Evolutionary conservation across 1,284 basidiomycete species (phyloP).

Genomic region (Wolfiporia cocos): DNA sequence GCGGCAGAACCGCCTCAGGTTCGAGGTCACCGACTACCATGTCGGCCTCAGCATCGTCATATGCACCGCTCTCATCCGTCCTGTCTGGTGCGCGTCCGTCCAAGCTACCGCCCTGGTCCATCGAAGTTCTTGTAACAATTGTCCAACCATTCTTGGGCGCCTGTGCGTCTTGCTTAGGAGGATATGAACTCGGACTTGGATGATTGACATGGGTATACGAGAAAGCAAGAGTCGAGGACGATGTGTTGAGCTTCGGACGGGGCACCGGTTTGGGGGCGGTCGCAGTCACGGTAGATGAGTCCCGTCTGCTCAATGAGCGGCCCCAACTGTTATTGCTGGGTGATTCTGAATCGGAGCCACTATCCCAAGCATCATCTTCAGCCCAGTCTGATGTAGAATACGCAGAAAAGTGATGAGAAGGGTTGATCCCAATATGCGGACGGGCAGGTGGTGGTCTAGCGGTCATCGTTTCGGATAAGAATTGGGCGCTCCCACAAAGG

Average conservation of each 20-base stretch:
- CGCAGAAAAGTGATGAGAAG: conserved; percentile 42
- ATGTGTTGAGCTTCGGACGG: conserved; percentile 37
- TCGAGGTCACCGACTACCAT: conserved; percentile 73
- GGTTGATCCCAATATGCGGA: conserved; percentile 65
- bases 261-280: conserved; percentile 58
- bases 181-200: conserved; percentile 74
- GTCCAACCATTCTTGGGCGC: conserved; percentile 63
- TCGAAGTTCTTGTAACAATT: conserved; percentile 51
- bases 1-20: conserved; percentile 32
- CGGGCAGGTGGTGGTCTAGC: conserved; percentile 69
- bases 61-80: conserved; percentile 23
- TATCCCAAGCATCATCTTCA: conserved; percentile 90
- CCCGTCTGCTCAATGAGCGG: conserved; percentile 27
- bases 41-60: conserved; percentile 52
- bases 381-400: conserved; percentile 52
- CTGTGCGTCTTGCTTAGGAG: conserved; percentile 40
- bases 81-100: conserved; percentile 23
- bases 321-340: conserved; percentile 45
- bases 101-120: conserved; percentile 22
- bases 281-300: conserved; percentile 21
- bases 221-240: conserved; percentile 66
- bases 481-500: no score
- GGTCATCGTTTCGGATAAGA: conserved; percentile 35
- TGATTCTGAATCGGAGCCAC: conserved; percentile 77
- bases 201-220: conserved; percentile 78